Evolutionary conservation across 1,139 yeast genomes (phyloP), one percentile per base, ranked within the genome.

Genomic region (Yamadazyma spencermartinsiae): DNA sequence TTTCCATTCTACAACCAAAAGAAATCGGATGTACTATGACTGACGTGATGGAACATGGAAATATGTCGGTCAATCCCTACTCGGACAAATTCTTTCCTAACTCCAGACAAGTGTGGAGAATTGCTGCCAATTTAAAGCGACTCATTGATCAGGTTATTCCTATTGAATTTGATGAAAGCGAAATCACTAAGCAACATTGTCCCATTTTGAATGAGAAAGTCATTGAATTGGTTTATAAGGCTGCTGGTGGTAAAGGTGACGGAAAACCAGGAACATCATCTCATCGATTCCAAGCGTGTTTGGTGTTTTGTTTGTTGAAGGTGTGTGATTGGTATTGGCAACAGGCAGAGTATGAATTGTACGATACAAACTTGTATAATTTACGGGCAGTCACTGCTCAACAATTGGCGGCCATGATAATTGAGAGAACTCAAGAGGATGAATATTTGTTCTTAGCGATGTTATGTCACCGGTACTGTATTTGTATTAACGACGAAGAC

Each of bases 321-420:
- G 92, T 86, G n/a, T 76, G 85, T 37, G 77, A 74, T 26, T 88
- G 96, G 96, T 86, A 85, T 58, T 67, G 75, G 67, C 75, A 73
- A 29, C 74, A 83, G 46, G 72, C 83, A 1, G 69, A 65, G 10
- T 66, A 68, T 34, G 89, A 86, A 55, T 66, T 87, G 41, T 79
- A 80, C 46, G 89, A 86, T 55, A 82, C 81, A 35, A 82, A 77
- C 20, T 65, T 88, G 37, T 84, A 75, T 57, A 53, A 63, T 4
- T 61, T 82, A 23, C 65, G 95, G 42, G 82, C 86, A 0, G 52
- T 72, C 3, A 81, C 89, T 9, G 87, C 95, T 1, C 89, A 87
- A 56, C 73, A 73, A 30, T 58, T 88, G 45, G 95, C 95, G 6
- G 77, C 84, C 33, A 64, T 73, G 21, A 61, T 88, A 40, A 83